Evolutionary conservation across 345 rosid species (phyloP), one percentile per base, ranked within the genome.

Genomic region (Eucalyptus urophylla): DNA sequence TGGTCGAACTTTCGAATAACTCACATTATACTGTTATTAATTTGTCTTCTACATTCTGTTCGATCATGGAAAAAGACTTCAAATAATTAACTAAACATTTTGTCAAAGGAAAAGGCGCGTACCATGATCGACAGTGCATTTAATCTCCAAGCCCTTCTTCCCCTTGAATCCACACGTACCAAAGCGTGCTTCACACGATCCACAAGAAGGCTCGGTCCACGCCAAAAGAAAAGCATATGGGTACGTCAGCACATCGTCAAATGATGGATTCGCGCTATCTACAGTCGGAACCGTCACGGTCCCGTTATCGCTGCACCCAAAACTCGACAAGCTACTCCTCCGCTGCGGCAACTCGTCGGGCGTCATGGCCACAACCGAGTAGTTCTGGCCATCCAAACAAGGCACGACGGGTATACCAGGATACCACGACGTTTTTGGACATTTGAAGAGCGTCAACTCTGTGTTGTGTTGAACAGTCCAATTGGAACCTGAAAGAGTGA

Each of bases 171-270:
- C 40, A 72, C 93, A 91, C 69, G 27, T 85, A 86, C 83, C 87
- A 47, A 25, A 87, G 29, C 29, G 17, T 10, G 25, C 65, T 88
- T 89, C 92, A 53, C 91, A 92, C 40, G 2, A 8, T 43, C 7
- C 53, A 58, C 93, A 90, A 83, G 8, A 9, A 47, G 93, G 92
- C 44, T 49, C 51, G 8, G 10, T 83, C 93, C 94, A 92, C 31
- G 69, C 86, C 86, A 92, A 87, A 62, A 12, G 22, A 37, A 91
- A 16, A 53, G 86, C 62, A 29, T 54, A 60, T 17, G 76, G 14
- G 67, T 27, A 6, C 15, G 2, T 27, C 56, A 60, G 81, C 89
- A 40, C 80, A 90, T 86, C 47, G 25, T 29, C 40, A 2, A 56
- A 21, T 54, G 40, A 89, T 14, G 85, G 27, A 29, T 58, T 6